Evolutionary conservation across 2,329 filamentous ascomycete species (phyloP).

Genomic region (Tricladium varicosporioides): DNA sequence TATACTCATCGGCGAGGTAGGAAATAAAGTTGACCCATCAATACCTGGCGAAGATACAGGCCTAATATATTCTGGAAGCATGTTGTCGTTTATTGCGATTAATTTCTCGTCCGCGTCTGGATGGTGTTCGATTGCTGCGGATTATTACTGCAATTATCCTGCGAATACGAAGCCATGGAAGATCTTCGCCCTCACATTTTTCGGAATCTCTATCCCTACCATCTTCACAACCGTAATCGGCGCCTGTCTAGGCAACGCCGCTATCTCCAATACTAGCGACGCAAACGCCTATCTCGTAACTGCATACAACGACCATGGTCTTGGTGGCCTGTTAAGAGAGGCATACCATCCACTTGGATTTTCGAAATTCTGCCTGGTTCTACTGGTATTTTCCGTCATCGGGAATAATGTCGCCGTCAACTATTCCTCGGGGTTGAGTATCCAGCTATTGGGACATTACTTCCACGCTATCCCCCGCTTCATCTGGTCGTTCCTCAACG

Average conservation of each 20-base stretch:
- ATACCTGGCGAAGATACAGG: conserved; percentile 35
- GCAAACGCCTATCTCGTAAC: conserved; percentile 39
- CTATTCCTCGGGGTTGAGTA: conserved; percentile 31
- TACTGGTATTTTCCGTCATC: conserved; percentile 32
- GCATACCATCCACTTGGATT: conserved; percentile 45
- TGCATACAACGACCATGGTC: conserved; percentile 41
- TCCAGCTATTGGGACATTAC: conserved; percentile 33
- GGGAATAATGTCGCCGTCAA: conserved; percentile 33
- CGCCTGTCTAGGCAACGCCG: conserved; percentile 40
- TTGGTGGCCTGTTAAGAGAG: conserved; percentile 46
- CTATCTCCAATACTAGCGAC: conserved; percentile 32
- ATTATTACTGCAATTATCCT: conserved; percentile 35
- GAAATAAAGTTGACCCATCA: conserved; percentile 40
- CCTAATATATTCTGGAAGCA: conserved; percentile 34
- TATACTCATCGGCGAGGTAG: conserved; percentile 47
- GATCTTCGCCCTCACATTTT: conserved; percentile 29
- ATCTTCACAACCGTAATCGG: conserved; percentile 45
- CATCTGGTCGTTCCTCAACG: conserved; percentile 32
- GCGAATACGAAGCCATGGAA: conserved; percentile 33
- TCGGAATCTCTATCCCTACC: conserved; percentile 30
- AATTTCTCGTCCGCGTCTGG: conserved; percentile 30
- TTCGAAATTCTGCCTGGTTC: conserved; percentile 44
- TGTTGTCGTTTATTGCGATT: conserved; percentile 29
- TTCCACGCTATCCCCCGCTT: conserved; percentile 35
- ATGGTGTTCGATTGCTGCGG: conserved; percentile 33